Evolutionary conservation across 1,139 yeast species (phyloP), one percentile per base, ranked within the genome.

Genomic region (Saccharomyces pastorianus): DNA sequence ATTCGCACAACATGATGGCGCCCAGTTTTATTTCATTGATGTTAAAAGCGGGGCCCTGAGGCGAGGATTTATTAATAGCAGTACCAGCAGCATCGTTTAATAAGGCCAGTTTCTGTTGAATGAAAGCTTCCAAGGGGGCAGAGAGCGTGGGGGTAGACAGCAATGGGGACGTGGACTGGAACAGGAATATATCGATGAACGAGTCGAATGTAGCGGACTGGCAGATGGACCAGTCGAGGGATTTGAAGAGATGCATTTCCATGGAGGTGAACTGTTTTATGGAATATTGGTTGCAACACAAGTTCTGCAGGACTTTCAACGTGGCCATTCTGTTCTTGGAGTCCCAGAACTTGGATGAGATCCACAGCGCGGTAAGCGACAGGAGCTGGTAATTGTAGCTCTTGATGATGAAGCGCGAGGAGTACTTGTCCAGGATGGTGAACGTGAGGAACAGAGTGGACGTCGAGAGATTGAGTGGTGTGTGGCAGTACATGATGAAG

Each of bases 351-450:
- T 86, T 86, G 59, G 89, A 81, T 47, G 87, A 79, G 52, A 85
- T 78, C 95, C 93, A 86, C 51, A 86, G 72, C 58, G 88, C 79
- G 28, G 89, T 82, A 57, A 85, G 75, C 2, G 90, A 91, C 57
- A 85, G 72, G 58, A 85, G 72, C 65, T 85, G 88, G 66, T 81
- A 84, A 31, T 66, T 61, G 23, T 63, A 58, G 49, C 88, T 88
- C 73, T 87, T 88, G 44, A 91, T 95, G 47, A 89, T 84, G 62
- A 96, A 80, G 62, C 83, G 83, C 34, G 97, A 86, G 67, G 96
- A 85, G 73, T 93, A 93, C 58, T 97, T 81, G 71, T 93, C 98
- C 55, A 91, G 80, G 61, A 93, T 83, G 69, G 85, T 87, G 71
- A 90, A 80, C 52, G 96, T 85, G 56, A 88, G 76, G 63, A 87